Evolutionary conservation across 2,329 filamentous ascomycete species (phyloP).

Genomic region (Aaosphaeria arxii): DNA sequence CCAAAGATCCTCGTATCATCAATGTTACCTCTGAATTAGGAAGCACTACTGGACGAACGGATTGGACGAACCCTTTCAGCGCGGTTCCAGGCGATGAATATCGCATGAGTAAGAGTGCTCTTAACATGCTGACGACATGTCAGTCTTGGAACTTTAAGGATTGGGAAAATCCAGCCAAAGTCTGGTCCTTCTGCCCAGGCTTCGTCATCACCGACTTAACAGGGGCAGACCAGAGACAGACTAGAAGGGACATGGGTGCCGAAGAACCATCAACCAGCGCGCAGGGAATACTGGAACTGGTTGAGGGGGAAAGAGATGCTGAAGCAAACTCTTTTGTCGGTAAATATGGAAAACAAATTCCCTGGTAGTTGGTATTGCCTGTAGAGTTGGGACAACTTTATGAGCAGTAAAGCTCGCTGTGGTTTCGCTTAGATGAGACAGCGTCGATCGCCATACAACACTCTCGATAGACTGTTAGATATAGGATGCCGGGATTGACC

Average conservation of each 20-base stretch:
- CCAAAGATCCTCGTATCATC: conserved; percentile 28
- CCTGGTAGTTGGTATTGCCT: conserved; percentile 14
- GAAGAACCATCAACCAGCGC: conserved; percentile 32
- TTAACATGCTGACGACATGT: conserved; percentile 35
- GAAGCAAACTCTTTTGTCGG: conserved; percentile 24
- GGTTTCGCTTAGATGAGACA: no score
- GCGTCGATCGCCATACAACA: no score
- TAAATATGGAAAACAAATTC: conserved; percentile 14
- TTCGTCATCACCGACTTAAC: conserved; percentile 27
- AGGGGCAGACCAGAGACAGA: conserved; percentile 14
- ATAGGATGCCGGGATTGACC: no score
- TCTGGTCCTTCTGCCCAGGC: conserved; percentile 30
- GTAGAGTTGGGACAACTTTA: no score
- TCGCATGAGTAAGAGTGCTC: conserved; percentile 34
- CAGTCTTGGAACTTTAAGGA: conserved; percentile 38
- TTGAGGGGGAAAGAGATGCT: conserved; percentile 26
- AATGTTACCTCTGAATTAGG: conserved; percentile 35
- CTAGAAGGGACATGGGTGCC: conserved; percentile 11
- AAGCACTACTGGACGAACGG: conserved; percentile 20
- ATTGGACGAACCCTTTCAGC: conserved; percentile 5
- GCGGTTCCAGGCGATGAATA: conserved; percentile 16
- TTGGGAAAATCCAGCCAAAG: conserved; percentile 15
- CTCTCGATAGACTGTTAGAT: no score
- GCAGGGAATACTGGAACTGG: conserved; percentile 26
- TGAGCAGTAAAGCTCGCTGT: no score